These are phyloP conservation scores for Didymella exigua DNA, from an alignment of 2,329 filamentous ascomycete species.

Conservation along the genomic window DNA sequence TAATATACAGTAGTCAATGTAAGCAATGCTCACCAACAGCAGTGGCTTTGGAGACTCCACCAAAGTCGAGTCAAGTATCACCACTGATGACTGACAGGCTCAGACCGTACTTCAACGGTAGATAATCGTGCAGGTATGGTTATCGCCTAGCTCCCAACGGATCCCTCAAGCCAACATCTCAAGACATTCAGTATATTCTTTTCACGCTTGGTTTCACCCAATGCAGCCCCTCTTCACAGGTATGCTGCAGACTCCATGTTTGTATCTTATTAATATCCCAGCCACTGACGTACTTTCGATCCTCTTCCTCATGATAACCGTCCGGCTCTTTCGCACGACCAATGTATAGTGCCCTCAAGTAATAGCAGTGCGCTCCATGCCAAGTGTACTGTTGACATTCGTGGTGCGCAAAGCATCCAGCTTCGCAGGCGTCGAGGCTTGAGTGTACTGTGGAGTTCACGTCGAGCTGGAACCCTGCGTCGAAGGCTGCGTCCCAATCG, in stretches of 20 bases:
- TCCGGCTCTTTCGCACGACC: slow-evolving; percentile 16
- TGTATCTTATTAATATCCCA: slow-evolving; percentile 37
- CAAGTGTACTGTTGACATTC: slow-evolving; percentile 22
- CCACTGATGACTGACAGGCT: not conserved
- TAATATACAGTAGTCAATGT: too few species aligned
- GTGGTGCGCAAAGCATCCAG: slow-evolving; percentile 9
- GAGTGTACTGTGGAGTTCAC: slow-evolving; percentile 1
- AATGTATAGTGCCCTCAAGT: slow-evolving; percentile 23
- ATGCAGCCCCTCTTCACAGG: slow-evolving; percentile 16
- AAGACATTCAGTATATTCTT: slow-evolving; percentile 7
- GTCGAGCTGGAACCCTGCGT: slow-evolving; percentile 13
- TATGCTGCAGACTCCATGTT: slow-evolving; percentile 7
- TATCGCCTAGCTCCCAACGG: not conserved
- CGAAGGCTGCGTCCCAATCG: slow-evolving; percentile 13
- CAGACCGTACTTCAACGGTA: not conserved
- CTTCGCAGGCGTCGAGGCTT: slow-evolving; percentile 7
- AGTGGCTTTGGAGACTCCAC: not conserved
- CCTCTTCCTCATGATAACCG: slow-evolving; percentile 19
- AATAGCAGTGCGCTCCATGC: slow-evolving; percentile 28
- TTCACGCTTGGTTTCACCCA: slow-evolving; percentile 16
- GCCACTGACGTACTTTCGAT: slow-evolving; percentile 29
- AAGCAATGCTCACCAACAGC: too few species aligned
- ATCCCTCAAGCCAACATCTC: not conserved
- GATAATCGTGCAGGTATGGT: not conserved
- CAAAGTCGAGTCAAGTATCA: not conserved